A percentile compares a stretch with the other conserved stretches of the same genome.
These are phyloP conservation scores for Metschnikowia baotianmanensis DNA, from an alignment of 805 yeast genomes.

Conservation along the genomic window DNA sequence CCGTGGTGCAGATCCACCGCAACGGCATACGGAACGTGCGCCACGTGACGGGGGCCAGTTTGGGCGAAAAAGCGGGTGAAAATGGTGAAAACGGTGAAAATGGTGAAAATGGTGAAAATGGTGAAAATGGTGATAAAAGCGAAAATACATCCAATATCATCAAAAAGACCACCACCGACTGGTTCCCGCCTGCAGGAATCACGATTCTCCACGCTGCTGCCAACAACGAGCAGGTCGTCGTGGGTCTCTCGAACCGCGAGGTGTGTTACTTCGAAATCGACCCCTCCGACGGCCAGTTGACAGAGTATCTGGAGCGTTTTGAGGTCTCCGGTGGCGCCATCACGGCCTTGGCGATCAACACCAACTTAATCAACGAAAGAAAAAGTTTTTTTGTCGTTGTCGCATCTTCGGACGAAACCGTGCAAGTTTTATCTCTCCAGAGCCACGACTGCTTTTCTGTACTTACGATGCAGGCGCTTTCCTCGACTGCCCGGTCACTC, in stretches of 20 bases:
- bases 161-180: slow-evolving; percentile 40
- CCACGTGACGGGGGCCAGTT: slow-evolving; percentile 14
- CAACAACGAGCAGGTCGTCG: slow-evolving; percentile 63
- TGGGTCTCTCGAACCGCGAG: slow-evolving; percentile 72
- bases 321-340: slow-evolving; percentile 52
- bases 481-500: slow-evolving; percentile 40
- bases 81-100: no score
- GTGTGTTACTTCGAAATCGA: slow-evolving; percentile 81
- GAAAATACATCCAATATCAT: no score
- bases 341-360: slow-evolving; percentile 40
- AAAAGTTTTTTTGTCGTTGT: slow-evolving; percentile 59
- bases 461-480: slow-evolving; percentile 62
- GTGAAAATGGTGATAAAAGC: no score
- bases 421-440: slow-evolving; percentile 64
- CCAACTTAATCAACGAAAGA: slow-evolving; percentile 48
- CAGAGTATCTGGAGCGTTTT: slow-evolving; percentile 64
- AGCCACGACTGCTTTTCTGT: slow-evolving; percentile 58
- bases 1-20: slow-evolving; percentile 71
- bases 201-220: slow-evolving; percentile 57
- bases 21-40: slow-evolving; percentile 62
- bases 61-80: slow-evolving; percentile 13
- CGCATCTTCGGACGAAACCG: slow-evolving; percentile 67
- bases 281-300: slow-evolving; percentile 53
- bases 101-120: no score
- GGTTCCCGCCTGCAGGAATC: slow-evolving; percentile 83